Evolutionary conservation across 2,329 filamentous ascomycete genomes (phyloP).

Genomic region (Penicillium carneum): DNA sequence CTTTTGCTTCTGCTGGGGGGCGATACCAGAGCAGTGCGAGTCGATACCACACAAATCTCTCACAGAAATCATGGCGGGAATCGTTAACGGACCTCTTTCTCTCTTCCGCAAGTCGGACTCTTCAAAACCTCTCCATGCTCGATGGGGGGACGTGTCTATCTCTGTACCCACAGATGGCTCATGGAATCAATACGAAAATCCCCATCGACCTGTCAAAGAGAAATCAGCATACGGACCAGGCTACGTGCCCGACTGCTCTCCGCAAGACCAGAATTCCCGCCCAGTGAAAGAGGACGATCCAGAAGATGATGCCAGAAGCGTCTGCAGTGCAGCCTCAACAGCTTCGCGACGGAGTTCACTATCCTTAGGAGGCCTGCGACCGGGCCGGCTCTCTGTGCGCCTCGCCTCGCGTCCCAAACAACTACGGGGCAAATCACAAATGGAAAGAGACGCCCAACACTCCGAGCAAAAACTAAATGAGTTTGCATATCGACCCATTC

Average conservation of each 20-base stretch:
- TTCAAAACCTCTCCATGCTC: conserved; percentile 44
- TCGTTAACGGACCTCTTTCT: conserved; percentile 41
- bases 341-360: conserved; percentile 30
- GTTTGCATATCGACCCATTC: conserved; percentile 48
- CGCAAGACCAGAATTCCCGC: conserved; percentile 13
- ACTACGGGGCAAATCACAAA: conserved; percentile 19
- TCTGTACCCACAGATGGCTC: conserved; percentile 49
- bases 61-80: conserved; percentile 36
- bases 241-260: conserved; percentile 36
- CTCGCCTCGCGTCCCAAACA: conserved; percentile 36
- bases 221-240: conserved; percentile 39
- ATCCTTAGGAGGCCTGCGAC: conserved; percentile 33
- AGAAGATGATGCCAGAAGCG: conserved; percentile 25
- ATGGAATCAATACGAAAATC: conserved; percentile 48
- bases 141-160: conserved; percentile 51
- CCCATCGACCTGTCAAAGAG: conserved; percentile 31
- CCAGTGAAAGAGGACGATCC: conserved; percentile 13
- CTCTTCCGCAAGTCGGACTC: conserved; percentile 42
- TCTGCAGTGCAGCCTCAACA: conserved; percentile 8
- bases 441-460: conserved; percentile 20
- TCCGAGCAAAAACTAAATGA: conserved; percentile 27
- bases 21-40: background rate
- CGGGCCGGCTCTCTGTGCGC: conserved; percentile 41
- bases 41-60: background rate
- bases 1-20: conserved; percentile 6